phyloP scores from a whole-genome alignment of 805 yeast genomes.

The Kodamaea fukazawae region DNA sequence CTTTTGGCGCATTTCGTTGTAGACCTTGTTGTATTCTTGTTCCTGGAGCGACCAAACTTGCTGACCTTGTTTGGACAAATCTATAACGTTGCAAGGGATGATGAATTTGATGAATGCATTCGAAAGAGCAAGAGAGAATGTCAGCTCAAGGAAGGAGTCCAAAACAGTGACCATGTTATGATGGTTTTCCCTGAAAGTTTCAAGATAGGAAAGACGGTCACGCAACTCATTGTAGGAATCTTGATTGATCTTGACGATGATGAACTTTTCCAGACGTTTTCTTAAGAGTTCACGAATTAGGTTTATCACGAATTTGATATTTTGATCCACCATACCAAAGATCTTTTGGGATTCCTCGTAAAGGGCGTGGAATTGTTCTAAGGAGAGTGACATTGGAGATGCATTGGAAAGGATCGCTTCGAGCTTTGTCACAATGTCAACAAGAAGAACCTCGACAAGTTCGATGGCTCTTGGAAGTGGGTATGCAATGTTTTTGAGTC shows the following conservation, averaged over 20 bases:
- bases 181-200: slow-evolving; percentile 52
- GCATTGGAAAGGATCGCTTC: slow-evolving; percentile 32
- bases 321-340: slow-evolving; percentile 55
- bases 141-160: slow-evolving; percentile 14
- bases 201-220: slow-evolving; percentile 43
- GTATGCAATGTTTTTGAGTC: slow-evolving; percentile 54
- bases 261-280: slow-evolving; percentile 67
- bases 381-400: slow-evolving; percentile 45
- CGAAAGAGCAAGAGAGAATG: slow-evolving; percentile 17
- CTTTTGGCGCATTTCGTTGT: slow-evolving; percentile 19
- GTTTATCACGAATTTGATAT: slow-evolving; percentile 59
- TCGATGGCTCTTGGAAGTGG: slow-evolving; percentile 64
- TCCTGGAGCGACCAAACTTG: slow-evolving; percentile 30
- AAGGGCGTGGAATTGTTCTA: slow-evolving; percentile 34
- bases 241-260: slow-evolving; percentile 59
- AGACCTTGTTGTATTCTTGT: slow-evolving; percentile 22
- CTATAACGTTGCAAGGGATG: slow-evolving; percentile 28
- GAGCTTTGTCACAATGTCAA: slow-evolving; percentile 51
- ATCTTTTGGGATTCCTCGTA: slow-evolving; percentile 22
- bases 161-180: slow-evolving; percentile 43
- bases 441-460: slow-evolving; percentile 62
- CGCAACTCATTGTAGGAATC: slow-evolving; percentile 31
- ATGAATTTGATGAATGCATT: slow-evolving; percentile 31
- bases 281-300: slow-evolving; percentile 73
- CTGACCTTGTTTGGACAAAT: slow-evolving; percentile 30